Percentiles rank a stretch among this genome's conserved stretches.
phyloP scores from a whole-genome alignment of 140 eudicot species.

The Senecio squalidus region DNA sequence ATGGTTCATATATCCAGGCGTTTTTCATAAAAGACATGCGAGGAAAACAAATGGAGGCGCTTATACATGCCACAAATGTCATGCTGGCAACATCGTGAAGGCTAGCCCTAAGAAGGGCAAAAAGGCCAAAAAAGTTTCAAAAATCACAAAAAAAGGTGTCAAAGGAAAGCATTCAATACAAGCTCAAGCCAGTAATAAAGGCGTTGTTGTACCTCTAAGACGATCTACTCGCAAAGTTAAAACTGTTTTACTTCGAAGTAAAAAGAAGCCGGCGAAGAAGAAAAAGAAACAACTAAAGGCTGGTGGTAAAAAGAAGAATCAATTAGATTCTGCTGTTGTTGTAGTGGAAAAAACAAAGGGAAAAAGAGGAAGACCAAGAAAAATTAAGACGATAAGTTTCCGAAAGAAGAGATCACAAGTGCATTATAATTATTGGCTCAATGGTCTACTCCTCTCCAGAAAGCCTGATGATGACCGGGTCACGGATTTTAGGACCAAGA shows the following conservation, averaged over 20 bases:
- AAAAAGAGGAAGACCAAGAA: conserved; percentile 34
- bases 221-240: conserved; percentile 74
- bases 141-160: conserved; percentile 20
- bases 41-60: conserved; percentile 58
- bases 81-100: conserved; percentile 27
- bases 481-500: conserved; percentile 37
- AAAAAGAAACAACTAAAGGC: conserved; percentile 32
- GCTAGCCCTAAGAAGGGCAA: conserved; percentile 32
- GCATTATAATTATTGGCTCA: conserved; percentile 53
- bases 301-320: conserved; percentile 24
- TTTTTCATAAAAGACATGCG: conserved; percentile 77
- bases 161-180: conserved; percentile 31
- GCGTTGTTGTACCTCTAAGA: conserved; percentile 53
- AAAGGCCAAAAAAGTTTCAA: conserved; percentile 37
- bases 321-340: conserved; percentile 1
- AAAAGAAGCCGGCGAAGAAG: conserved; percentile 23
- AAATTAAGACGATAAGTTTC: conserved; percentile 25
- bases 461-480: conserved; percentile 63
- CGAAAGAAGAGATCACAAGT: conserved; percentile 50
- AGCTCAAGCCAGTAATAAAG: conserved; percentile 26
- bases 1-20: conserved; percentile 35
- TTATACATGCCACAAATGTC: conserved; percentile 73
- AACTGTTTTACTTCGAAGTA: conserved; percentile 29
- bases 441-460: conserved; percentile 66
- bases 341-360: conserved; percentile 22